Evolutionary conservation across 2,329 filamentous ascomycete genomes (phyloP).

Genomic region (Sarocladiaceae sp.): DNA sequence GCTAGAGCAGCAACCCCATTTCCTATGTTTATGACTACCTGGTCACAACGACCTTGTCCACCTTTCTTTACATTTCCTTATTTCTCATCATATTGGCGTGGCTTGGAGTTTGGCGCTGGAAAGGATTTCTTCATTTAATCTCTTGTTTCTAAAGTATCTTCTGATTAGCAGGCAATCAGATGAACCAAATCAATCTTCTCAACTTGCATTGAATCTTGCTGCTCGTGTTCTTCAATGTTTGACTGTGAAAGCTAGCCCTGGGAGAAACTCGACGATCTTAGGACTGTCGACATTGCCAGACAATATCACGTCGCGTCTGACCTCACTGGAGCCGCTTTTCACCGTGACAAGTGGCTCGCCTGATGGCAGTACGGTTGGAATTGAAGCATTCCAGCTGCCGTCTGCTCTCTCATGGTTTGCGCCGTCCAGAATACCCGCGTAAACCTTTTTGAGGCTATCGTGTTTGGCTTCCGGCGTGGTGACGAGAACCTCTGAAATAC

Average conservation of each 20-base stretch:
- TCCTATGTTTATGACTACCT: too few species aligned
- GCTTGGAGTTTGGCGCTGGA: not conserved
- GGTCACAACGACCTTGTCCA: not conserved
- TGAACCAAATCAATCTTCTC: not conserved
- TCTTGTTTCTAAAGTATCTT: too few species aligned
- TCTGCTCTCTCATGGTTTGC: conserved; percentile 1
- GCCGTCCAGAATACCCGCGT: not conserved
- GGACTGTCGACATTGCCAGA: not conserved
- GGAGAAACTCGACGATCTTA: not conserved
- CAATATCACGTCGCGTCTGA: not conserved
- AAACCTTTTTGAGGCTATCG: conserved; percentile 1
- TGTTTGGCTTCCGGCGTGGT: conserved; percentile 17
- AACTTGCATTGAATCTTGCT: too few species aligned
- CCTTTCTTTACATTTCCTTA: conserved; percentile 1
- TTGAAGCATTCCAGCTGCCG: not conserved
- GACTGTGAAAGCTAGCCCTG: not conserved
- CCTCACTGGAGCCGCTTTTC: not conserved
- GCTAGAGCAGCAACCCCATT: conserved; percentile 17
- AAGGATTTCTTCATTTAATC: not conserved
- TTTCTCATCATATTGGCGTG: not conserved
- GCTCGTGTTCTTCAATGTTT: too few species aligned
- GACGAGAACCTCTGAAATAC: conserved; percentile 40
- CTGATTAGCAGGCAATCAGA: not conserved
- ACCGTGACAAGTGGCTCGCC: not conserved
- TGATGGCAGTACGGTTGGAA: not conserved